Evolutionary conservation across 495 filamentous ascomycete species (phyloP), one percentile per base, ranked within the genome.

Genomic region (Aspergillus cavernicola): DNA sequence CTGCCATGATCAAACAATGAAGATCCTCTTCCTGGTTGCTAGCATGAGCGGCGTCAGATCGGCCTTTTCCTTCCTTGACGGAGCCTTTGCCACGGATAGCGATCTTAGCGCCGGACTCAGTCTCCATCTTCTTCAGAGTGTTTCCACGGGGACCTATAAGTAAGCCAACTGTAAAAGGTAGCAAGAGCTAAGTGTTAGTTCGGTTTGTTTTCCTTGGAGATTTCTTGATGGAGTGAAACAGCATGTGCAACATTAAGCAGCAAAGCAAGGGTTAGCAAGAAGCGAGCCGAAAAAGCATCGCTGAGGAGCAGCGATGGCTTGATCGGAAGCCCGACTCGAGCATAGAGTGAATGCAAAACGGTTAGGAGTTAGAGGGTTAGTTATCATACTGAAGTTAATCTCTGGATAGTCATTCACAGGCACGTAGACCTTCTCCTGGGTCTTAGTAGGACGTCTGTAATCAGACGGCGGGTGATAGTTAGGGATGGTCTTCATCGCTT

Each of bases 371-470:
- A 89, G 86, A 90, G 89, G 91, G 90, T 95, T 95, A 95, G 90
- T 85, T 88, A 92, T 92, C 92, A 89, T 96, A 98, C 93, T 97
- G 89, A 97, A 99, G 88, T 99, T 99, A 88, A 99, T 97, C 75
- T 97, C 95, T 80, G 95, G 95, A 77, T 99, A 99, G 74, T 99
- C 95, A 85, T 97, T 97, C 77, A 98, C 93, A 65, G 93, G 93
- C 67, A 98, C 93, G 71, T 98, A 98, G 85, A 98, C 92, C 82
- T 97, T 98, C 84, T 98, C 93, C 74, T 97, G 91, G 64, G 93
- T 97, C 88, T 97, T 98, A 64, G 91, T 95, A 32, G 93, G 93
- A 50, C 93, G 89, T 67, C 93, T 89, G 70, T 97, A 97, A 71
- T 98, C 93, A 76, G 90, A 85, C 35, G 93, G 93, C 62, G 93